Evolutionary conservation across 2,329 filamentous ascomycete species (phyloP).

Genomic region (Chrysoporthe deuterocubensis): DNA sequence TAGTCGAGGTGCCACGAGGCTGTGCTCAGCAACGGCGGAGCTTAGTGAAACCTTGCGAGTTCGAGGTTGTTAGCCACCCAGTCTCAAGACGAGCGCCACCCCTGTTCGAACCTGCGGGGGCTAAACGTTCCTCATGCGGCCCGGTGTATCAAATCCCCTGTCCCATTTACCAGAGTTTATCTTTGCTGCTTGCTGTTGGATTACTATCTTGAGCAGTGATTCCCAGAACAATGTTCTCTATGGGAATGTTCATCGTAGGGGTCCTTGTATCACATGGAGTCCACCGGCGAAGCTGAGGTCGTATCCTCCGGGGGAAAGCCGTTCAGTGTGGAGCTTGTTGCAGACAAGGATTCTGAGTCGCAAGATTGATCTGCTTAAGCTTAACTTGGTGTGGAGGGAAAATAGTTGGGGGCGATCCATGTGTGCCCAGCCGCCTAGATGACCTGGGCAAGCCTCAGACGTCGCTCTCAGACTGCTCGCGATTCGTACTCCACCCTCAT

Average conservation of each 20-base stretch:
- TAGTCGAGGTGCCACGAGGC: conserved; percentile 21
- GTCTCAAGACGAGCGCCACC: conserved; percentile 24
- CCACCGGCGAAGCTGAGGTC: conserved; percentile 1
- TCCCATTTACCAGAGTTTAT: conserved; percentile 9
- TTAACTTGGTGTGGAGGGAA: conserved; percentile 1
- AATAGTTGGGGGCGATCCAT: conserved; percentile 12
- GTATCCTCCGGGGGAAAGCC: conserved; percentile 1
- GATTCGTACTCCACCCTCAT: not conserved
- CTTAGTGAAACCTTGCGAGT: conserved; percentile 27
- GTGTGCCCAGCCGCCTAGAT: conserved; percentile 7
- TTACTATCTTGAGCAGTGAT: not conserved
- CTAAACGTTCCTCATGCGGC: conserved; percentile 1
- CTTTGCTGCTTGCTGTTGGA: not conserved
- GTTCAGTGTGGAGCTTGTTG: not conserved
- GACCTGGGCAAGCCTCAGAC: conserved; percentile 16
- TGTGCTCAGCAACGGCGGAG: conserved; percentile 13
- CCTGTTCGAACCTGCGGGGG: conserved; percentile 18
- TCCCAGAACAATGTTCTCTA: not conserved
- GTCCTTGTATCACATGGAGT: not conserved
- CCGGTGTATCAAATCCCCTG: not conserved
- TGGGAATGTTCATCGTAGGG: not conserved
- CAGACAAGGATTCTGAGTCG: not conserved
- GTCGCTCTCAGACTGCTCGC: conserved; percentile 11
- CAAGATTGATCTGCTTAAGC: conserved; percentile 14
- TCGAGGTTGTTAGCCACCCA: conserved; percentile 25